A percentile compares a stretch with the other conserved stretches of the same genome.
Evolutionary conservation across 805 yeast species (phyloP).

Genomic region (Candida taoyuanica): DNA sequence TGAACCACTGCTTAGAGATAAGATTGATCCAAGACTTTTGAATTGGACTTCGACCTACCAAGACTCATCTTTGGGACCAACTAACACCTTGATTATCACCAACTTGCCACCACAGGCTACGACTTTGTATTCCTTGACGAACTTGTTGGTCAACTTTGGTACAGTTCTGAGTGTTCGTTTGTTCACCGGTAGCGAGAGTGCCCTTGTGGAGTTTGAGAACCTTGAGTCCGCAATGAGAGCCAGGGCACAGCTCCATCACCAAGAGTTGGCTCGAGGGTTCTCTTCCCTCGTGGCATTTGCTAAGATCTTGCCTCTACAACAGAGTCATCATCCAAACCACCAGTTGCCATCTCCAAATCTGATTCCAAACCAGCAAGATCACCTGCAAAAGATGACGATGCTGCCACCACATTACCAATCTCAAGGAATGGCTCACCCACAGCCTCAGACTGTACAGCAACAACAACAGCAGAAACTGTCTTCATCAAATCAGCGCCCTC

Average conservation of each 20-base stretch:
- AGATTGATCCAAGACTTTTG: constrained; percentile 53
- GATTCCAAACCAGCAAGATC: constrained; percentile 6
- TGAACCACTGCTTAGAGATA: constrained; percentile 42
- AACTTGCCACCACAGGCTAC: constrained; percentile 62
- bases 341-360: constrained; percentile 14
- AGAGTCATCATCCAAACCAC: constrained; percentile 4
- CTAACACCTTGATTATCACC: constrained; percentile 71
- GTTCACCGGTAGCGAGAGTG: constrained; percentile 44
- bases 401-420: background rate
- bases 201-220: constrained; percentile 67
- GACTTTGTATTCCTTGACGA: constrained; percentile 51
- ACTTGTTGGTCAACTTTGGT: constrained; percentile 62
- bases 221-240: constrained; percentile 78
- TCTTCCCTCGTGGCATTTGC: constrained; percentile 83
- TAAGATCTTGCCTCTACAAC: constrained; percentile 44
- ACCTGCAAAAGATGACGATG: constrained; percentile 3
- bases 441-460: constrained; percentile 16
- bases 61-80: constrained; percentile 67
- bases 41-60: constrained; percentile 68
- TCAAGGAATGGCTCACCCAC: constrained; percentile 25
- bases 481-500: constrained; percentile 1
- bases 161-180: constrained; percentile 55
- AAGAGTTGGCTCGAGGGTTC: constrained; percentile 75
- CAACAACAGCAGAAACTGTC: constrained; percentile 9
- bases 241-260: constrained; percentile 71